phyloP scores from a whole-genome alignment of 1,139 yeast genomes.

The Pichia sp. region DNA sequence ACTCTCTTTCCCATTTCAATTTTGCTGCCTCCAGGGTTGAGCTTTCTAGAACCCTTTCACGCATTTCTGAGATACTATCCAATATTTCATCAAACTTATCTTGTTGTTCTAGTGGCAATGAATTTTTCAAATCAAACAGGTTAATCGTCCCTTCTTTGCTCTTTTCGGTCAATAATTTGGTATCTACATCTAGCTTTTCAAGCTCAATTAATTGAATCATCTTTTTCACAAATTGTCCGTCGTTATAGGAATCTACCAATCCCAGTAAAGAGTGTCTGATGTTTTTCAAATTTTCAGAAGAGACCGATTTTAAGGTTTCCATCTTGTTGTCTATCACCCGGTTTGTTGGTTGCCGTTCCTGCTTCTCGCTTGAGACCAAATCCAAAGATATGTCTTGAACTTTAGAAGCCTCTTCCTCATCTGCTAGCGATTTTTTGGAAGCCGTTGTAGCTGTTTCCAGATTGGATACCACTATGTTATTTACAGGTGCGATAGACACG shows the following conservation, averaged over 20 bases:
- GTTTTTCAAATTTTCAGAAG: conserved; percentile 74
- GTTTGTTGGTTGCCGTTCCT: conserved; percentile 14
- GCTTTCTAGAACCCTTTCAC: conserved; percentile 73
- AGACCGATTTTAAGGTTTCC: conserved; percentile 58
- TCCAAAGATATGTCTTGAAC: conserved; percentile 11
- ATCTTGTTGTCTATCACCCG: conserved; percentile 49
- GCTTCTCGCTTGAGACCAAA: conserved; percentile 4
- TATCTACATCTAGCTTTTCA: conserved; percentile 35
- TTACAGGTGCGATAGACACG: not conserved
- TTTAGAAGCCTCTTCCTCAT: not conserved
- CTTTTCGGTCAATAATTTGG: conserved; percentile 28
- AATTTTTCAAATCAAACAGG: conserved; percentile 60
- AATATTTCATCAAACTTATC: conserved; percentile 57
- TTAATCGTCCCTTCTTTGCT: conserved; percentile 39
- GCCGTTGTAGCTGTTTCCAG: not conserved
- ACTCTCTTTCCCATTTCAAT: conserved; percentile 83
- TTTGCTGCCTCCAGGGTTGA: conserved; percentile 82
- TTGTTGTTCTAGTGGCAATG: conserved; percentile 49
- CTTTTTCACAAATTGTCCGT: conserved; percentile 25
- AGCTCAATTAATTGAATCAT: conserved; percentile 23
- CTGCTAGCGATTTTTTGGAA: not conserved
- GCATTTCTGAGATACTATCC: conserved; percentile 63
- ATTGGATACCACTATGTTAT: not conserved
- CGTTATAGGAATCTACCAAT: conserved; percentile 35
- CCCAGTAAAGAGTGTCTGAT: conserved; percentile 78